Percentiles rank a stretch among this genome's conserved stretches.
Evolutionary conservation across 2,329 filamentous ascomycete genomes (phyloP).

Genomic region (Aspergillus ochraceus): DNA sequence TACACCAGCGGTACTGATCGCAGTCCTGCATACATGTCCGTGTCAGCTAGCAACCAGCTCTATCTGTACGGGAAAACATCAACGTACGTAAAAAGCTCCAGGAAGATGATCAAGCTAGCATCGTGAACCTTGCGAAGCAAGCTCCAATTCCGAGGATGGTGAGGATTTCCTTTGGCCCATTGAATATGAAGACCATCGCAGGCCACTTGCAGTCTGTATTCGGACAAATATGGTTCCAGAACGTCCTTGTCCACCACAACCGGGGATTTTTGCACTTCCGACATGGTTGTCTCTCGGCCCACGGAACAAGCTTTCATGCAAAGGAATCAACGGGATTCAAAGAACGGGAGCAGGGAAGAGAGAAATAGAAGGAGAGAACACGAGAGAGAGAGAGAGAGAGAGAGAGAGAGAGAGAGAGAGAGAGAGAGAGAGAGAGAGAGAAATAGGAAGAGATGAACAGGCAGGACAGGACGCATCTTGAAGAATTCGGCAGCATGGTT

Average conservation of each 20-base stretch:
- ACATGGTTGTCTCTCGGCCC: not conserved
- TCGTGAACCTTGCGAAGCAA: constrained; percentile 29
- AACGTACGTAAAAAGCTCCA: constrained; percentile 36
- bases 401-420: not conserved
- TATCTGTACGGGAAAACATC: not conserved
- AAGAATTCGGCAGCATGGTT: not conserved
- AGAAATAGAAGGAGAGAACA: not conserved
- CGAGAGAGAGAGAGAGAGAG: too few relatives aligned
- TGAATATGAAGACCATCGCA: constrained; percentile 31
- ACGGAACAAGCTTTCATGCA: not conserved
- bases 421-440: not conserved
- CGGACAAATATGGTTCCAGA: constrained; percentile 21
- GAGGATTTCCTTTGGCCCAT: constrained; percentile 30
- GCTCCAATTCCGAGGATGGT: constrained; percentile 35
- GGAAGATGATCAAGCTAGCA: constrained; percentile 25
- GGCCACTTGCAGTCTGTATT: constrained; percentile 30
- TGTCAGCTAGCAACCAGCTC: constrained; percentile 11
- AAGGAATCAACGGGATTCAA: not conserved
- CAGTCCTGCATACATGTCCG: constrained; percentile 25
- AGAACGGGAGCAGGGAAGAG: not conserved
- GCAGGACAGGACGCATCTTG: not conserved
- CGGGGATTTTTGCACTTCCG: constrained; percentile 12
- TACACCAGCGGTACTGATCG: constrained; percentile 37
- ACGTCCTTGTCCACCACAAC: constrained; percentile 16
- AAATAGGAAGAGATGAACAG: not conserved